Conservation (phyloP, 148 eudicot genomes). For the Vaccinium vitisidaea region DNA sequence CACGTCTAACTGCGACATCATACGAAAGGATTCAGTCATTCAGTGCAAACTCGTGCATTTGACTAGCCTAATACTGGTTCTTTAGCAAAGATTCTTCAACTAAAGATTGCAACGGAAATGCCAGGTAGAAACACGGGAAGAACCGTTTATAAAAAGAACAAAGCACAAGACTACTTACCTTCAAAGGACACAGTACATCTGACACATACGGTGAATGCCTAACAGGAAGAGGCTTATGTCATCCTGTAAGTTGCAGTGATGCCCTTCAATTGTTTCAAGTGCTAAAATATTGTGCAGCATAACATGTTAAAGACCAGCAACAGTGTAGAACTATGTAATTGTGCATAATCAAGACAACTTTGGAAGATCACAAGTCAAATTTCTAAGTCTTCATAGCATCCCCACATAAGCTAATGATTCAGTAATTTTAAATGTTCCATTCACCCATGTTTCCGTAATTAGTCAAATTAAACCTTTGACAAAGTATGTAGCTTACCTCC, state of each 20-base stretch:
- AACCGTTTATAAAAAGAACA: no score
- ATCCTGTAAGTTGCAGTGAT: conserved; percentile 88
- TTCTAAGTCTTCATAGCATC: background rate
- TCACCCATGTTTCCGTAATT: background rate
- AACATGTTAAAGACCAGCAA: conserved; percentile 7
- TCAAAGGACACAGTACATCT: conserved; percentile 67
- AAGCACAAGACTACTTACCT: conserved; percentile 42
- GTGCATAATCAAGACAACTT: background rate
- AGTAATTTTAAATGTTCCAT: background rate
- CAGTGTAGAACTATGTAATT: background rate
- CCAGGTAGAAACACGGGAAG: no score
- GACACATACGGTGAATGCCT: conserved; percentile 86
- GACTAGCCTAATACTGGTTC: no score
- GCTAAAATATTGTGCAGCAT: conserved; percentile 39
- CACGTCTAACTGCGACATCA: no score
- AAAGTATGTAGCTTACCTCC: conserved; percentile 56
- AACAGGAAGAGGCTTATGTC: conserved; percentile 91
- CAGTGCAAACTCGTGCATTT: no score
- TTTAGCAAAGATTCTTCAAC: no score
- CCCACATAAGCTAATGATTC: background rate
- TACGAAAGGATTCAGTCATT: no score
- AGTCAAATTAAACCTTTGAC: background rate
- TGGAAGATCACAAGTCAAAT: background rate
- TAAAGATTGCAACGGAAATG: no score
- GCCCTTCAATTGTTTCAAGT: conserved; percentile 81